Conservation (phyloP, 495 filamentous ascomycete genomes). For the Neurospora sp. region DNA sequence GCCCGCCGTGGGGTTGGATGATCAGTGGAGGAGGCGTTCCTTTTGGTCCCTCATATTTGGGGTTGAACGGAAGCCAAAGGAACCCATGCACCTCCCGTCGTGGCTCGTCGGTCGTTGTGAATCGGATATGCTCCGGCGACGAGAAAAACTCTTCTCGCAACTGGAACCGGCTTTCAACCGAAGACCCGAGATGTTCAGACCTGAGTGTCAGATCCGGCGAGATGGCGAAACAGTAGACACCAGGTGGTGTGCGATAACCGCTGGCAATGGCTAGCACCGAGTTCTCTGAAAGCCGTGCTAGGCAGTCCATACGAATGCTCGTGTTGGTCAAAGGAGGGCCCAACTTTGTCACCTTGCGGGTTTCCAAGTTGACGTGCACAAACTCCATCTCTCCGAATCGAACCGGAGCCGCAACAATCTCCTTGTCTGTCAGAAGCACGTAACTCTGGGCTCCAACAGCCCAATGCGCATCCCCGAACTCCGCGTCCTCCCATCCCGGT, state of each 20-base stretch:
- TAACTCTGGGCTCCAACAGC: conserved; percentile 30
- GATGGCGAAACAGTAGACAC: conserved; percentile 17
- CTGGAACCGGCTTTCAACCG: conserved; percentile 4
- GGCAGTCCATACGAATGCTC: conserved; percentile 5
- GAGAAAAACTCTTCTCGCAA: conserved; percentile 24
- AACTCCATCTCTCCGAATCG: conserved; percentile 17
- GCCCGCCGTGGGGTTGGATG: conserved; percentile 38
- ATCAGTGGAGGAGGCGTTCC: conserved; percentile 33
- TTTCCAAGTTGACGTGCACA: conserved; percentile 21
- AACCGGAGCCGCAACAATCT: conserved; percentile 22
- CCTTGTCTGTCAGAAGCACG: conserved; percentile 26
- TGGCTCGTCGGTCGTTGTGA: conserved; percentile 22
- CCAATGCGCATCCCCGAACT: conserved; percentile 33
- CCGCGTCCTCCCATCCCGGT: conserved; percentile 27
- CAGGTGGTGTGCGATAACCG: conserved; percentile 12
- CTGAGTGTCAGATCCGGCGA: conserved; percentile 2
- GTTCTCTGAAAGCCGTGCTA: conserved; percentile 13
- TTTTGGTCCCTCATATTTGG: conserved; percentile 20
- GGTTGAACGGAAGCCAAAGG: conserved; percentile 36
- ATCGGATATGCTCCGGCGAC: conserved; percentile 21
- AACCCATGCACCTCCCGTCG: conserved; percentile 29
- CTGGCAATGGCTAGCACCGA: conserved; percentile 18
- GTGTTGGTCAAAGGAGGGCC: conserved; percentile 6
- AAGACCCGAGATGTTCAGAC: conserved; percentile 5
- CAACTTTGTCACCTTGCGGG: conserved; percentile 5